Evolutionary conservation across 1,284 basidiomycete genomes (phyloP).

Genomic region (Coniophora puteana): DNA sequence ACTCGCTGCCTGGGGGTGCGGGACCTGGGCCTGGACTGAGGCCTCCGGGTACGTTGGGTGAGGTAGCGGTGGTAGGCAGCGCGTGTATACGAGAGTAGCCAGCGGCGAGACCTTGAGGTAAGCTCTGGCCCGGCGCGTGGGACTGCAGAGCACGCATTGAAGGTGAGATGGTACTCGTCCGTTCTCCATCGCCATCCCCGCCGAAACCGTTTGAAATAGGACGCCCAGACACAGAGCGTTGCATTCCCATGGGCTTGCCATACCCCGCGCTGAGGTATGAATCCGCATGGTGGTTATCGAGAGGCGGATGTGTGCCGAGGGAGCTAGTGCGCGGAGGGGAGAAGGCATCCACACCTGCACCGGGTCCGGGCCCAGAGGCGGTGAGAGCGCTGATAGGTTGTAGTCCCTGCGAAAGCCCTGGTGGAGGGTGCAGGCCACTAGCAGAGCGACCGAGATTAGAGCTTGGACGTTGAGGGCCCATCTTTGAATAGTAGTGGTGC

Average conservation of each 20-base stretch:
- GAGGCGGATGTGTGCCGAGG: constrained; percentile 21
- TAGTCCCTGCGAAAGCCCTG: constrained; percentile 17
- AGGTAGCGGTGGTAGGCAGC: constrained; percentile 47
- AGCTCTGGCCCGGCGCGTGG: constrained; percentile 81
- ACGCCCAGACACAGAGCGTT: constrained; percentile 22
- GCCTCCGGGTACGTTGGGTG: constrained; percentile 35
- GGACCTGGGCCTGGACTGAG: constrained; percentile 28
- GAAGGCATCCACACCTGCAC: no score
- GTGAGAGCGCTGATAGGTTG: constrained; percentile 4
- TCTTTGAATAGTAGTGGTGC: constrained; percentile 58
- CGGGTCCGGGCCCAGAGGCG: constrained; percentile 1
- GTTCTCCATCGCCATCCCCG: constrained; percentile 21
- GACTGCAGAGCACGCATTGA: constrained; percentile 65
- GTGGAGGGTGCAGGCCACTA: constrained; percentile 12
- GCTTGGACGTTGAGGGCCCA: no score
- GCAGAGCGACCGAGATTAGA: constrained; percentile 15
- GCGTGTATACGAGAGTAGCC: constrained; percentile 84
- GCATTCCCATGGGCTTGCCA: constrained; percentile 5
- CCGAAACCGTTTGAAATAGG: constrained; percentile 23
- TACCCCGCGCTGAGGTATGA: no score
- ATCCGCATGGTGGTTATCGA: constrained; percentile 27
- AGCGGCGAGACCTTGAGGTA: constrained; percentile 85
- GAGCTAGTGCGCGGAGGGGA: constrained; percentile 6
- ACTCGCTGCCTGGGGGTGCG: constrained; percentile 26
- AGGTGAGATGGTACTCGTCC: constrained; percentile 48